Conservation (phyloP, 192 early-diverging fungal genomes). For the Backusella parvicylindrica region DNA sequence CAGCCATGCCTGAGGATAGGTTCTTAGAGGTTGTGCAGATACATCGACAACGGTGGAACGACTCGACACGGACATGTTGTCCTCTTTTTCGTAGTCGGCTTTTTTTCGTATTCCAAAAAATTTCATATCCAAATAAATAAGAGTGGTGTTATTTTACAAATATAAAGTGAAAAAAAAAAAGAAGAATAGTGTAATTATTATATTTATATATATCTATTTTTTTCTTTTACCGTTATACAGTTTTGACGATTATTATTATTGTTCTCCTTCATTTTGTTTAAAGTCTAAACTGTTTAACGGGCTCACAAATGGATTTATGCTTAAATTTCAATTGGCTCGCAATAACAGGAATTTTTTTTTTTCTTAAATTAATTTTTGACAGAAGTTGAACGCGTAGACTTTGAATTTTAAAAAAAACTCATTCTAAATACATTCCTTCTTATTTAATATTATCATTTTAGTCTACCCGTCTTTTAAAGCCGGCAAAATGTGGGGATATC, state of each 20-base stretch:
- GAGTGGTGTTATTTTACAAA: not conserved
- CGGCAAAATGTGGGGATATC: not conserved
- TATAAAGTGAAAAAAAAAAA: not conserved
- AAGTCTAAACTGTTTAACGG: not conserved
- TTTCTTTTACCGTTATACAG: not conserved
- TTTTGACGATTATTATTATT: not conserved
- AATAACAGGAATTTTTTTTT: not conserved
- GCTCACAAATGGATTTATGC: not conserved
- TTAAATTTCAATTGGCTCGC: not conserved
- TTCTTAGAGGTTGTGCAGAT: not conserved
- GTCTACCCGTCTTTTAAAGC: not conserved
- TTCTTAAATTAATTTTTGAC: not conserved
- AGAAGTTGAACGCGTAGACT: not conserved
- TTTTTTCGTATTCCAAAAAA: not conserved
- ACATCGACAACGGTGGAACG: constrained; percentile 1
- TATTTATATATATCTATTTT: not conserved
- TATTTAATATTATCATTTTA: not conserved
- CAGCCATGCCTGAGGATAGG: constrained; percentile 36
- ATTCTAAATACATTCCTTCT: not conserved
- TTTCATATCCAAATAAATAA: not conserved
- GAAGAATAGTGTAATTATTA: not conserved
- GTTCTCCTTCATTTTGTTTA: not conserved
- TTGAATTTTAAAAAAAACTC: not conserved
- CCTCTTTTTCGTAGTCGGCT: not conserved
- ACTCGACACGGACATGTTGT: not conserved